These are phyloP conservation scores for Flammula alnicola DNA, from an alignment of 1,284 basidiomycete species.

Conservation along the genomic window DNA sequence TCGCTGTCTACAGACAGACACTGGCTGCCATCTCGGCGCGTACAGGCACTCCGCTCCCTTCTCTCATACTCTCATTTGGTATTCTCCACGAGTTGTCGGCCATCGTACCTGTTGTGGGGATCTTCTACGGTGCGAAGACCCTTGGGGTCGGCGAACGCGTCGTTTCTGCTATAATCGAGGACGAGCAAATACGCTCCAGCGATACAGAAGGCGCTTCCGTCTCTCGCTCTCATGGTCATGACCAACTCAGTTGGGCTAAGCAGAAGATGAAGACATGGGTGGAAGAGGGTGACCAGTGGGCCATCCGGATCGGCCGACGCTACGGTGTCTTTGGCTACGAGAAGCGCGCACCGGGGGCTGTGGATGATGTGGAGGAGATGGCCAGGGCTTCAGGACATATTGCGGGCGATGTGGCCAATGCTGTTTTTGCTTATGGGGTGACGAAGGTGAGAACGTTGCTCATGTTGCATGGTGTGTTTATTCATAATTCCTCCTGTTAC, in stretches of 20 bases:
- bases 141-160: conserved; percentile 76
- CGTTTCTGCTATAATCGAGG: conserved; percentile 45
- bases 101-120: conserved; percentile 72
- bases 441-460: conserved; percentile 67
- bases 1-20: conserved; percentile 50
- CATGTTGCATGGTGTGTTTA: not conserved
- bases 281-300: conserved; percentile 75
- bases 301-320: conserved; percentile 71
- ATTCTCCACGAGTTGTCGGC: conserved; percentile 91
- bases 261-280: conserved; percentile 61
- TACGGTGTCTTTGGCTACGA: conserved; percentile 86
- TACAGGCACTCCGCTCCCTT: conserved; percentile 76
- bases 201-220: not conserved
- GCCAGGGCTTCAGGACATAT: conserved; percentile 38
- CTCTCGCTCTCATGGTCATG: not conserved
- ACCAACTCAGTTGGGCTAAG: conserved; percentile 40
- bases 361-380: conserved; percentile 28
- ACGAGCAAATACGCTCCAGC: conserved; percentile 9
- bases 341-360: conserved; percentile 46
- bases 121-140: conserved; percentile 76
- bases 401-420: conserved; percentile 76
- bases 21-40: conserved; percentile 61
- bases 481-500: conserved; percentile 10
- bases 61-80: conserved; percentile 80
- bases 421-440: conserved; percentile 81